Evolutionary conservation across 495 filamentous ascomycete species (phyloP), one percentile per base, ranked within the genome.

Genomic region (Daldinia childiae): DNA sequence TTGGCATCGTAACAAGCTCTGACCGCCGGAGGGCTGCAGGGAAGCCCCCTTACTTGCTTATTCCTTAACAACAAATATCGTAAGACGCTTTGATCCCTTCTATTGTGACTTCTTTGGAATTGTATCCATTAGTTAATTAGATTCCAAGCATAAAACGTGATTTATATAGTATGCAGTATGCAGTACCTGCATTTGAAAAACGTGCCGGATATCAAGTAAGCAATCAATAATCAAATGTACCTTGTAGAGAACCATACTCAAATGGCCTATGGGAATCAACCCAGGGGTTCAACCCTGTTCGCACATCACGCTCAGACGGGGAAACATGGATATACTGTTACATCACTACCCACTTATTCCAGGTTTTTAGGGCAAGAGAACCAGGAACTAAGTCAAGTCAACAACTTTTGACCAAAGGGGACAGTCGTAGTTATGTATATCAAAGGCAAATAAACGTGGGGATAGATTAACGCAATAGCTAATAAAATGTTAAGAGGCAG

Each of bases 281-380:
- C 24, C 52, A 55, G 50, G 59, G 27, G 45, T 19, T 58, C 3
- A 48, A n/a, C 67, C 45, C 15, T 69, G 54, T 19, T 45, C 14
- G n/a, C 9, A 51, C 27, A 29, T 14, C 51, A 12, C 68, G 68
- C 68, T 71, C 68, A 43, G 63, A 71, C 30, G 69, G 69, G 69
- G 69, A 19, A 66, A 63, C 24, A 21, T 12, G 11, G 17, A 17
- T 48, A 51, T 66, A 19, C n/a, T 19, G 68, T 62, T 66, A 24
- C 62, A 63, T 59, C 12, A 8, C 59, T 51, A 45, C 34, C 68
- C 68, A 63, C 63, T 21, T 45, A 51, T 63, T 58, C 63, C 58
- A 58, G 12, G 62, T 54, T 62, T 62, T 58, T 63, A 38, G 38
- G 38, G 50, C 43, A 6, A 11, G 12, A 26, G 62, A 65, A 60